Conservation (phyloP, 805 yeast genomes). For the Barnettozyma siamensis region DNA sequence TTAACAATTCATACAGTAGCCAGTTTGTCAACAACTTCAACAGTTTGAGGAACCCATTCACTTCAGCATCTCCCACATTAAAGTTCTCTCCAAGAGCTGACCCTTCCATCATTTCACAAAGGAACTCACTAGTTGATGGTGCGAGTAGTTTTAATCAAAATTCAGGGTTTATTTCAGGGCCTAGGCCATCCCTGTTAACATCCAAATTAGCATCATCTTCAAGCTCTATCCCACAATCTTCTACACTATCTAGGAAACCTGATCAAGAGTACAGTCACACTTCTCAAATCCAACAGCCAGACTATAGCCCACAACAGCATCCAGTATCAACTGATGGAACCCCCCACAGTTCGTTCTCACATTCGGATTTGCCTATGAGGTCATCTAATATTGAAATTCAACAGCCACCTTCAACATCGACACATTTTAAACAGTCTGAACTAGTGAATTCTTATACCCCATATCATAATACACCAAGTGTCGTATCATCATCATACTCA, state of each 20-base stretch:
- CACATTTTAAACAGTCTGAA: constrained; percentile 24
- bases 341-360: constrained; percentile 4
- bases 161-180: constrained; percentile 7
- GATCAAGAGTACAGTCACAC: constrained; percentile 7
- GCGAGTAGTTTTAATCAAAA: constrained; percentile 1
- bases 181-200: constrained; percentile 27
- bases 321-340: background rate
- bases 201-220: constrained; percentile 27
- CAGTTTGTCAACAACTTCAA: constrained; percentile 19
- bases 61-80: constrained; percentile 19
- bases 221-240: constrained; percentile 10
- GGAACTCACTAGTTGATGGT: constrained; percentile 6
- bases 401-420: constrained; percentile 25
- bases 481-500: constrained; percentile 41
- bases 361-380: constrained; percentile 7
- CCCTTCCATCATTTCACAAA: constrained; percentile 19
- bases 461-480: constrained; percentile 42
- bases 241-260: constrained; percentile 2
- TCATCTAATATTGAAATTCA: constrained; percentile 23
- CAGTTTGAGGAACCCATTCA: constrained; percentile 17
- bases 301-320: background rate
- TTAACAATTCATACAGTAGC: constrained; percentile 14
- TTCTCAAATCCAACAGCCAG: constrained; percentile 8
- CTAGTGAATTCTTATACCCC: constrained; percentile 28
- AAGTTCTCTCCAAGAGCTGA: constrained; percentile 24